Conservation (phyloP, 2,329 filamentous ascomycete species). For the Colletotrichum tofieldiae region DNA sequence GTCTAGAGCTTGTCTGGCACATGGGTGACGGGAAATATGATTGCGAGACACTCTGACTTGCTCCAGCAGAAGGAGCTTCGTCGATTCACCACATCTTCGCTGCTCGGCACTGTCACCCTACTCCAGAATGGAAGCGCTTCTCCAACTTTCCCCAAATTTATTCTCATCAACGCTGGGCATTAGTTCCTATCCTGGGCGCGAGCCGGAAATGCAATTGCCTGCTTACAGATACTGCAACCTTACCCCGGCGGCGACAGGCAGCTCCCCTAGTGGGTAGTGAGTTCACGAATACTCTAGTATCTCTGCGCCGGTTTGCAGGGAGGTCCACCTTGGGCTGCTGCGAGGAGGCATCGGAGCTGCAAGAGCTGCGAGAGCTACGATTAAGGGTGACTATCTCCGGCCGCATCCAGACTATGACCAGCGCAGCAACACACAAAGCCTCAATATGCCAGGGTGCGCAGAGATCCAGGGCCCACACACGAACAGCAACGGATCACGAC, state of each 20-base stretch:
- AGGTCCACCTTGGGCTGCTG: slow-evolving; percentile 12
- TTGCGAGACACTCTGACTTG: slow-evolving; percentile 18
- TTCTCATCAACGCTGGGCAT: slow-evolving; percentile 16
- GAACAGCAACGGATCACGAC: slow-evolving; percentile 10
- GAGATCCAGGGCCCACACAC: slow-evolving; percentile 30
- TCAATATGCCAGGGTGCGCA: slow-evolving; percentile 19
- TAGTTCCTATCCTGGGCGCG: slow-evolving; percentile 30
- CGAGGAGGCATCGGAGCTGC: neutral
- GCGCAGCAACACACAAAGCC: slow-evolving; percentile 5
- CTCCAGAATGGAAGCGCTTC: slow-evolving; percentile 25
- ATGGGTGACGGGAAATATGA: slow-evolving; percentile 8
- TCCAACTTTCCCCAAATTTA: slow-evolving; percentile 43
- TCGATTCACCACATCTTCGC: slow-evolving; percentile 35
- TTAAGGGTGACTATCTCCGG: slow-evolving; percentile 2
- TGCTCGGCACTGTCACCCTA: slow-evolving; percentile 35
- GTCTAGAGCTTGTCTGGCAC: slow-evolving; percentile 9
- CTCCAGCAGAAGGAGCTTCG: slow-evolving; percentile 18
- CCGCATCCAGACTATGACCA: slow-evolving; percentile 15
- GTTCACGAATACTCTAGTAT: neutral
- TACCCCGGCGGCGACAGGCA: slow-evolving; percentile 1
- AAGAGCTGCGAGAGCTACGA: neutral
- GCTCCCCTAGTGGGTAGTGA: slow-evolving; percentile 6
- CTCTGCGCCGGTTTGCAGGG: slow-evolving; percentile 17
- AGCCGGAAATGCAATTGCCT: slow-evolving; percentile 26
- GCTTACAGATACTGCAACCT: slow-evolving; percentile 19